Conservation (phyloP, 208 protist species). For the Crithidia expoeki region DNA sequence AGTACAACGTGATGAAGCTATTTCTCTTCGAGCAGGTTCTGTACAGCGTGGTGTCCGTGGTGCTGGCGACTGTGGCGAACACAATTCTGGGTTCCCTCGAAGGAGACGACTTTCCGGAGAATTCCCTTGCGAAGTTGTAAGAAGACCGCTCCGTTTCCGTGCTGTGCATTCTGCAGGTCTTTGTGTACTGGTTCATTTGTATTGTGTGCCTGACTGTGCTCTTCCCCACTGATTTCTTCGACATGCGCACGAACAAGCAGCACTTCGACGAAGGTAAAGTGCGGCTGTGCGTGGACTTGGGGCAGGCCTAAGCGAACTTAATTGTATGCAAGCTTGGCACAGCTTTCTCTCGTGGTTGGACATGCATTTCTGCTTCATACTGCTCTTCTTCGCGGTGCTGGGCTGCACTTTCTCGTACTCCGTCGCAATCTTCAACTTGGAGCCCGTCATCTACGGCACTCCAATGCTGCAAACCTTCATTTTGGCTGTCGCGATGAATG, state of each 20-base stretch:
- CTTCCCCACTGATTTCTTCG: slow-evolving; percentile 69
- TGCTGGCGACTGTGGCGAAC: slow-evolving; percentile 65
- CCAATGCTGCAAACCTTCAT: slow-evolving; percentile 78
- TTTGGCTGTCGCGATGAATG: slow-evolving; percentile 81
- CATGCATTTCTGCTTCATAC: slow-evolving; percentile 57
- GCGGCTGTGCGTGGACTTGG: slow-evolving; percentile 54
- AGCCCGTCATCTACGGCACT: slow-evolving; percentile 75
- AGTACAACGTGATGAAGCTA: slow-evolving; percentile 47
- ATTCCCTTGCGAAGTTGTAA: slow-evolving; percentile 15
- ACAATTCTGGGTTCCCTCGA: slow-evolving; percentile 53
- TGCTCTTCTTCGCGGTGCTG: slow-evolving; percentile 61
- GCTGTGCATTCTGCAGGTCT: slow-evolving; percentile 56
- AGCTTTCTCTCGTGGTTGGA: slow-evolving; percentile 52
- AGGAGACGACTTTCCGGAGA: slow-evolving; percentile 23
- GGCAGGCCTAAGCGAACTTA: slow-evolving; percentile 59
- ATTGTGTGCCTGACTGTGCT: slow-evolving; percentile 52
- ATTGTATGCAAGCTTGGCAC: slow-evolving; percentile 39
- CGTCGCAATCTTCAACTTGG: slow-evolving; percentile 79
- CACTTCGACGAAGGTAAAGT: slow-evolving; percentile 39
- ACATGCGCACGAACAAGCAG: slow-evolving; percentile 61
- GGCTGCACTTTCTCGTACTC: slow-evolving; percentile 65
- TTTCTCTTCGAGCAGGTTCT: slow-evolving; percentile 53
- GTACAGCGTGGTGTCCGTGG: slow-evolving; percentile 67
- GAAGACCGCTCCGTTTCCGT: slow-evolving; percentile 13
- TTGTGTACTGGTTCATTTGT: slow-evolving; percentile 56